These are phyloP conservation scores for Agapanthus africanus DNA, from an alignment of 106 monocot genomes.

Conservation along the genomic window DNA sequence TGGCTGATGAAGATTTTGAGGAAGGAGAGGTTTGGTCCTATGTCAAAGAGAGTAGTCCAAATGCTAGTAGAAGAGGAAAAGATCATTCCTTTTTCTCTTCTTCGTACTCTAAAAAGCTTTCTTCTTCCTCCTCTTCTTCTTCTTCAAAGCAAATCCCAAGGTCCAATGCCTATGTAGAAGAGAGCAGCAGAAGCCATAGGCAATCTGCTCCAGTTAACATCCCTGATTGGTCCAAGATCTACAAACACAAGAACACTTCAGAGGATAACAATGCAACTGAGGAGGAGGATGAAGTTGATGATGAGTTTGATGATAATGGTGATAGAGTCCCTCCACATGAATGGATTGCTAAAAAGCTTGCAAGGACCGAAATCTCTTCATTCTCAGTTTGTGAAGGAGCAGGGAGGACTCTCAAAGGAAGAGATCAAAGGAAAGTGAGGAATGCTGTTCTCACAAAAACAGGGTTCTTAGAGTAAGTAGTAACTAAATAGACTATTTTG, in stretches of 20 bases:
- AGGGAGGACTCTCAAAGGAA: slow-evolving; percentile 73
- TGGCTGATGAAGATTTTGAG: slow-evolving; percentile 8
- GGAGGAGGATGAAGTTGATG: neutral
- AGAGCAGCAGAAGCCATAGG: neutral
- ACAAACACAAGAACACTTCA: no score
- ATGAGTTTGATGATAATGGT: slow-evolving; percentile 28
- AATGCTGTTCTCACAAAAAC: slow-evolving; percentile 64
- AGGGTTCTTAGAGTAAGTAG: slow-evolving; percentile 50
- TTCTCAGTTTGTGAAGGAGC: slow-evolving; percentile 67
- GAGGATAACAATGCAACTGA: neutral
- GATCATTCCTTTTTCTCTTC: neutral
- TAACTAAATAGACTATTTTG: neutral
- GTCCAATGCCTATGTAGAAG: slow-evolving; percentile 11
- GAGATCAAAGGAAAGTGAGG: slow-evolving; percentile 64
- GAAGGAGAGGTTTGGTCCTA: slow-evolving; percentile 7
- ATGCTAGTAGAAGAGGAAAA: neutral
- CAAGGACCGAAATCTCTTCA: slow-evolving; percentile 52
- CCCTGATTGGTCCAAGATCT: slow-evolving; percentile 41
- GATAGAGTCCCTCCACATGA: slow-evolving; percentile 52
- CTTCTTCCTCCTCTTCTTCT: slow-evolving; percentile 9
- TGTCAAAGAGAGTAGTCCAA: neutral
- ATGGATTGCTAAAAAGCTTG: slow-evolving; percentile 59
- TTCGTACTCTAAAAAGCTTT: slow-evolving; percentile 8
- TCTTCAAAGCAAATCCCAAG: slow-evolving; percentile 25
- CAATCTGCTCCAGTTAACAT: slow-evolving; percentile 50